These are phyloP conservation scores for Fagopyrum tataricum DNA, from an alignment of 148 eudicot species.

Conservation along the genomic window DNA sequence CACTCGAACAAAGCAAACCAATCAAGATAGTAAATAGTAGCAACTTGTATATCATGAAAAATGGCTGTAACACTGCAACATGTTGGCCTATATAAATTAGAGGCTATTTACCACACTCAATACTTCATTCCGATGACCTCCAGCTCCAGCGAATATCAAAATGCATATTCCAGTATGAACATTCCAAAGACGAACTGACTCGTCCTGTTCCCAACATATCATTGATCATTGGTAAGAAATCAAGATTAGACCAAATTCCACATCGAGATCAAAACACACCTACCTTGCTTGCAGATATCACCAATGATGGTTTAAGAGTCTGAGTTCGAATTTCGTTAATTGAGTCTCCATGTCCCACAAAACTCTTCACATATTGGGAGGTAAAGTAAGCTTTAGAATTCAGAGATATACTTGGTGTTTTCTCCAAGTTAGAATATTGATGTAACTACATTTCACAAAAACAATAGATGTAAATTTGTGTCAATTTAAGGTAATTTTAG, in stretches of 20 bases:
- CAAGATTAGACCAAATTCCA: conserved; percentile 7
- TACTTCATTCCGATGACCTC: conserved; percentile 98
- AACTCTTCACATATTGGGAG: conserved; percentile 49
- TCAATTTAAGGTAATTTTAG: background rate
- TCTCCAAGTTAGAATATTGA: background rate
- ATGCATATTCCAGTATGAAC: conserved; percentile 96
- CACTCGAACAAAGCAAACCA: background rate
- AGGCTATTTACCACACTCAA: conserved; percentile 72
- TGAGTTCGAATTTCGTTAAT: conserved; percentile 92
- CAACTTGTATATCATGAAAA: background rate
- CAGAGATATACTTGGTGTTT: background rate
- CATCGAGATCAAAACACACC: conserved; percentile 19
- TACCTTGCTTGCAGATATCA: conserved; percentile 96
- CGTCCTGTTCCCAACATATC: conserved; percentile 48
- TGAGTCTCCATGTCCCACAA: conserved; percentile 97
- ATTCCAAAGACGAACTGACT: conserved; percentile 98
- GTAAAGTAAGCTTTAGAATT: background rate
- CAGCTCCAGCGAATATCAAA: conserved; percentile 97
- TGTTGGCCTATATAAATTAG: conserved; percentile 1
- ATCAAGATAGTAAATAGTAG: background rate
- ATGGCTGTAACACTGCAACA: background rate
- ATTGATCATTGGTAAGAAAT: conserved; percentile 14
- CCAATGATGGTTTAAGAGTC: conserved; percentile 75
- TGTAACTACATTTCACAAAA: background rate
- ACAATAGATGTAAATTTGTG: background rate